These are phyloP conservation scores for Volvariella surrecta DNA, from an alignment of 1,284 basidiomycete species.

Conservation along the genomic window DNA sequence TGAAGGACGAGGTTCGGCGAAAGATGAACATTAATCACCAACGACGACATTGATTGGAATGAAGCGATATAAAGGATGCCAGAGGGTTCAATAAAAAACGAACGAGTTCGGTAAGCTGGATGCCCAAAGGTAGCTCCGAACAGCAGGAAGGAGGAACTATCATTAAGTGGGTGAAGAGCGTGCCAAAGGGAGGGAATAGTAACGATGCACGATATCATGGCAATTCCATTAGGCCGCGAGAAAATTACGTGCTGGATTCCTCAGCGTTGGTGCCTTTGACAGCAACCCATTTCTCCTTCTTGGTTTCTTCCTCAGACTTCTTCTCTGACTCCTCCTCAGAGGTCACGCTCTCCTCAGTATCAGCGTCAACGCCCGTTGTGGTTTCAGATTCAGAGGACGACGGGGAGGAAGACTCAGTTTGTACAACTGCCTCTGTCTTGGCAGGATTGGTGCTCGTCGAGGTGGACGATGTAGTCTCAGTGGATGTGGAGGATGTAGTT, in stretches of 20 bases:
- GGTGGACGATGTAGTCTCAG: constrained; percentile 16
- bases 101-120: too few relatives aligned
- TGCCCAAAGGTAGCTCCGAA: too few relatives aligned
- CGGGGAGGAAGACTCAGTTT: constrained; percentile 23
- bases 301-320: constrained; percentile 21
- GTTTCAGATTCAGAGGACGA: constrained; percentile 49
- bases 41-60: too few relatives aligned
- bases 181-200: not conserved
- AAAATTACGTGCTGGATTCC: too few relatives aligned
- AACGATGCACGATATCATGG: not conserved
- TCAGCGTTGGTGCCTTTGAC: constrained; percentile 34
- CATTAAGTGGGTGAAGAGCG: too few relatives aligned
- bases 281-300: constrained; percentile 68
- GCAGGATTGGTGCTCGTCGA: constrained; percentile 8
- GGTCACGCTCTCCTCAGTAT: constrained; percentile 64
- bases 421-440: constrained; percentile 1
- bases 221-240: constrained; percentile 11
- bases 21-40: too few relatives aligned
- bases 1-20: too few relatives aligned
- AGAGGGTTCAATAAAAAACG: too few relatives aligned
- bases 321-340: constrained; percentile 60
- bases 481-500: constrained; percentile 8
- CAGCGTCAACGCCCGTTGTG: constrained; percentile 56
- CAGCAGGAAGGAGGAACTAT: too few relatives aligned
- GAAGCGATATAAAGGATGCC: too few relatives aligned